Evolutionary conservation across 805 yeast species (phyloP), one percentile per base, ranked within the genome.

Genomic region (Yamadazyma sp.): DNA sequence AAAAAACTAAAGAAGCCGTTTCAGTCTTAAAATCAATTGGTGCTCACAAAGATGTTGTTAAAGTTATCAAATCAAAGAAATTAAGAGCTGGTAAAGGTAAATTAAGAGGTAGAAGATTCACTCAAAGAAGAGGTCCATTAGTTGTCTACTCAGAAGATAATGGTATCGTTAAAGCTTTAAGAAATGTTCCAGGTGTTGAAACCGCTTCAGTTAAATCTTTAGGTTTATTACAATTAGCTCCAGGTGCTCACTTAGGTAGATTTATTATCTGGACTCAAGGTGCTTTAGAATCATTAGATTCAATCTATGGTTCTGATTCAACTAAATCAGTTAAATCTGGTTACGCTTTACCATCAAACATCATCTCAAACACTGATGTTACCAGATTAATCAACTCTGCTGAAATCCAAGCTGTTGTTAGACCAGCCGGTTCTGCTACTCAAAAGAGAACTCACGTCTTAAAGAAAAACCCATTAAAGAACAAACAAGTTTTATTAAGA

Each of bases 161-260:
- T 69, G 98, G 98, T 78, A 63, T 93, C 44, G 94, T 84, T 69
- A 86, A 87, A 81, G 98, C 98, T 50, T 87, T 93, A 82, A 89
- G 98, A 86, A 93, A 93, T 86, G 77, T 93, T 56, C 98, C 98
- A 74, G 98, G 98, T 85, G 98, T 93, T 56, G 98, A 93, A 80
- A 82, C 96, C 64, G 81, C 91, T 61, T 76, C 82, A 70, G 98
- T 93, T 60, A 76, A 83, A 61, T 77, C 89, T 66, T 80, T 93
- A 64, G 93, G 93, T 77, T 79, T 93, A 62, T 83, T 93, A 70
- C 98, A 91, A 80, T 85, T 93, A 65, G 98, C 98, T 61, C 98
- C 98, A 73, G 98, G 98, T 84, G 95, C 98, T 68, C 98, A 93
- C 81, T 78, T 93, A 64, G 98, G 98, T 79, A 89, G 98, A 82